These are phyloP conservation scores for Pleurotus djamor DNA, from an alignment of 768 basidiomycete species.

Conservation along the genomic window DNA sequence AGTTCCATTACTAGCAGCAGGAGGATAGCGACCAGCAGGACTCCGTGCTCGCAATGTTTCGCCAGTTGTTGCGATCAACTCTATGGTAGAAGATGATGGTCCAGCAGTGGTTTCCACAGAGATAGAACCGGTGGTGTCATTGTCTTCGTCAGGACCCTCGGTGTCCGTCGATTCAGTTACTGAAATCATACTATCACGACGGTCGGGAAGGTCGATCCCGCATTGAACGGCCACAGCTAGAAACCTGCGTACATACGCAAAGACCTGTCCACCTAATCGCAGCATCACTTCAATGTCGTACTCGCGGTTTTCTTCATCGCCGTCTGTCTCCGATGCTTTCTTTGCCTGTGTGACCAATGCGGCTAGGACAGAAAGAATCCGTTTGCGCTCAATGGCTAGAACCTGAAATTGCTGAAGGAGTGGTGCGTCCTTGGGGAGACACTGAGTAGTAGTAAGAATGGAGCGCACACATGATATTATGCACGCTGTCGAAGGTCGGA, in stretches of 20 bases:
- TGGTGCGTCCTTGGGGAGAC: constrained; percentile 78
- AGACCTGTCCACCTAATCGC: constrained; percentile 75
- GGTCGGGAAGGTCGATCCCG: constrained; percentile 65
- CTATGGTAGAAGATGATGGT: constrained; percentile 6
- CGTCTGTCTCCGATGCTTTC: constrained; percentile 52
- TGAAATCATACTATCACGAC: constrained; percentile 29
- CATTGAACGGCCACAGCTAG: constrained; percentile 74
- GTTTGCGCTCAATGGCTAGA: constrained; percentile 77
- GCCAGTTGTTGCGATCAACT: constrained; percentile 23
- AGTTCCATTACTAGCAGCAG: constrained; percentile 28
- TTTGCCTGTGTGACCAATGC: constrained; percentile 80
- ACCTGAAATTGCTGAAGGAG: constrained; percentile 63
- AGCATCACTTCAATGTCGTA: constrained; percentile 77
- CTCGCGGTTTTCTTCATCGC: constrained; percentile 43
- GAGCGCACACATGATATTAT: constrained; percentile 93
- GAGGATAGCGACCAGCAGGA: constrained; percentile 44
- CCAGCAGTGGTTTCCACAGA: constrained; percentile 9
- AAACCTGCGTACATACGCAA: constrained; percentile 78
- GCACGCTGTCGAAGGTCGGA: constrained; percentile 91
- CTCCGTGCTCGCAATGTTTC: constrained; percentile 46
- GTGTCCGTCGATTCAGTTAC: constrained; percentile 24
- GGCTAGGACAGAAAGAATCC: constrained; percentile 78
- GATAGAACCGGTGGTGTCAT: constrained; percentile 17
- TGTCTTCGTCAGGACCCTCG: constrained; percentile 24
- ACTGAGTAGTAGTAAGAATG: constrained; percentile 80